Evolutionary conservation across 805 yeast species (phyloP).

Genomic region (Zygoascus biomembranicola): DNA sequence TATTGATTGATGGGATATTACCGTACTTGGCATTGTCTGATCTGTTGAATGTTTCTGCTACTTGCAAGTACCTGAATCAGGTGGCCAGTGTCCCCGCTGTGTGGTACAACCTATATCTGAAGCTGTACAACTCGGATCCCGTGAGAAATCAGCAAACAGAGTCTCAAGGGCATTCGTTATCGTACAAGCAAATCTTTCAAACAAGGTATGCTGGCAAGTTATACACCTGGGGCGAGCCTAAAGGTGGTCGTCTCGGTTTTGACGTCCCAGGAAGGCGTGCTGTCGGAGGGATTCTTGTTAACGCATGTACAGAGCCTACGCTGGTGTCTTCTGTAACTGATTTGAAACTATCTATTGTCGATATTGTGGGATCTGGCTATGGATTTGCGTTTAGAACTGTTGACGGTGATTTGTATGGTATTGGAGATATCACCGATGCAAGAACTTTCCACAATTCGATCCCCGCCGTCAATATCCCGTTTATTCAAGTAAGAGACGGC

Average conservation of each 20-base stretch:
- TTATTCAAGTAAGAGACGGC: not conserved
- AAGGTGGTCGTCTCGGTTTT: not conserved
- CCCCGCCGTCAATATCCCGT: not conserved
- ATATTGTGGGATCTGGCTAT: not conserved
- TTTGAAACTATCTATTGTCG: not conserved
- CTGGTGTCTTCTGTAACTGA: not conserved
- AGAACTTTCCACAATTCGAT: not conserved
- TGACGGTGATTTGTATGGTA: not conserved
- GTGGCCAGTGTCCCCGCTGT: not conserved
- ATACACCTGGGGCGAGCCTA: conserved; percentile 1
- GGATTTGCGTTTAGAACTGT: not conserved
- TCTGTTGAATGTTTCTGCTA: not conserved
- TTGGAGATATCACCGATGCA: not conserved
- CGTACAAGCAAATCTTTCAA: not conserved
- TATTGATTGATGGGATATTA: not conserved
- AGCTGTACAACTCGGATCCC: not conserved
- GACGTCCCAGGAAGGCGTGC: not conserved
- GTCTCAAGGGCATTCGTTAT: not conserved
- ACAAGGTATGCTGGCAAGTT: not conserved
- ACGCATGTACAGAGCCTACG: not conserved
- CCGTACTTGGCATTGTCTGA: not conserved
- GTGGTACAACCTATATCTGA: not conserved
- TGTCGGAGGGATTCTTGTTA: not conserved
- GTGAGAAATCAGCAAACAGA: not conserved
- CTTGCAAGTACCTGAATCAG: not conserved